Conservation (phyloP, 2,329 filamentous ascomycete species). For the Penicillium freii region DNA sequence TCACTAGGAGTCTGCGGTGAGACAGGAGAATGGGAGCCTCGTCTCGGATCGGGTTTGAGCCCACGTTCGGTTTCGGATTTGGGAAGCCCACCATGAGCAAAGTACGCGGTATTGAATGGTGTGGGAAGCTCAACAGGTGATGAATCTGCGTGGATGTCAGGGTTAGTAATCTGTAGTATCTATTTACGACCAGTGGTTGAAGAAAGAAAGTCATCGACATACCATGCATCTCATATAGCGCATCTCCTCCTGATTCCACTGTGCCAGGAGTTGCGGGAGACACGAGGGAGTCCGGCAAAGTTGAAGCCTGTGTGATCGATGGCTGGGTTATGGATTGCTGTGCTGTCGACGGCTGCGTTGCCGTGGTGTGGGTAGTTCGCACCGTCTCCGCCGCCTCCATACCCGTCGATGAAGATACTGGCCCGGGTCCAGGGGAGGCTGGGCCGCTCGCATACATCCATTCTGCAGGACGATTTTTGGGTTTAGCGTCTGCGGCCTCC, state of each 20-base stretch:
- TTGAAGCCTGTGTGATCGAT: constrained; percentile 1
- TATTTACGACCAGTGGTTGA: neutral
- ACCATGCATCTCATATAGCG: constrained; percentile 7
- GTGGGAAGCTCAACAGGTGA: constrained; percentile 5
- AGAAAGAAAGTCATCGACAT: neutral
- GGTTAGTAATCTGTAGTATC: neutral
- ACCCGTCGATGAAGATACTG: neutral
- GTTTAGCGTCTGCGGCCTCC: neutral
- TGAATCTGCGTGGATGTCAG: neutral
- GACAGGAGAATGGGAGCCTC: neutral
- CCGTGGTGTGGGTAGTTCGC: neutral
- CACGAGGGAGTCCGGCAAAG: neutral
- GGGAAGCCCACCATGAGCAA: neutral
- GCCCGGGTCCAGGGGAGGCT: neutral
- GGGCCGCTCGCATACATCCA: constrained; percentile 3
- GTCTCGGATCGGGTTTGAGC: neutral
- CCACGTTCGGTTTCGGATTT: neutral
- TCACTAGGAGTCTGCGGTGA: constrained; percentile 3
- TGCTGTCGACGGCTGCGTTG: neutral
- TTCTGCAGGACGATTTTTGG: neutral
- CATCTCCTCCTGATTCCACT: constrained; percentile 4
- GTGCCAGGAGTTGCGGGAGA: constrained; percentile 3
- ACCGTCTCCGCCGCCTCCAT: neutral
- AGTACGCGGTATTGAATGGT: neutral
- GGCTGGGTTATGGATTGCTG: neutral